Evolutionary conservation across 78 protist species (phyloP), one percentile per base, ranked within the genome.

Genomic region (Mantamonas sphyraenae): DNA sequence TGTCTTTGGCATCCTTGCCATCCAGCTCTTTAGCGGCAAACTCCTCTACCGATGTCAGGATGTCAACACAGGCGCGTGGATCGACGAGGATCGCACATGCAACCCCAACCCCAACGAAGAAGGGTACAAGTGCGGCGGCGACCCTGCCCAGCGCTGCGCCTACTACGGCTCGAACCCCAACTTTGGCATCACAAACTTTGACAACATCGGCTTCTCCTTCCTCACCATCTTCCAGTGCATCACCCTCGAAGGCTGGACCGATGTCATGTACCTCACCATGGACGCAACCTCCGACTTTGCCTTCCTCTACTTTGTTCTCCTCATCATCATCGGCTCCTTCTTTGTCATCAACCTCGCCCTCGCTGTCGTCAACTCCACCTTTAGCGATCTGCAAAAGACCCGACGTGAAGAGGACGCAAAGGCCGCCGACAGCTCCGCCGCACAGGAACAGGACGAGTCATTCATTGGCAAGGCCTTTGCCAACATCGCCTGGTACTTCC

Each of bases 171-270:
- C 20, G 45, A 67, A 56, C 20, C 84, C 84, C 3, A 63, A 61
- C 31, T 68, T 1, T 60, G 80, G 73, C 47, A 4, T 38, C 42
- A 60, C 43, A 24, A 2, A 1, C 37, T 82, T 64, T 10, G 87
- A 82, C 82, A 19, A 64, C 73, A 64, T 82, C 57, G 33, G 0
- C 28, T 20, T 0, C 40, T 59, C 82, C 17, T 34, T 74, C 42
- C 51, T 82, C 42, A 37, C 81, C 35, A 26, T 70, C 37, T 82
- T 82, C 64, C 62, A 60, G 60, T 10, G 38, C 30, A 51, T 68
- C 47, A 56, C 83, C 51, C 38, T 76, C 30, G 82, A 82, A 26
- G 87, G 81, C 33, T 82, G 87, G 87, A 14, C 68, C 34, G 68
- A 47, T 3, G 63, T 82, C 22, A 66, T 75, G 81, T 67, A 76